Base-by-base conservation (phyloP, 1,139 yeast species). In the Meyerozyma guilliermondii region DNA sequence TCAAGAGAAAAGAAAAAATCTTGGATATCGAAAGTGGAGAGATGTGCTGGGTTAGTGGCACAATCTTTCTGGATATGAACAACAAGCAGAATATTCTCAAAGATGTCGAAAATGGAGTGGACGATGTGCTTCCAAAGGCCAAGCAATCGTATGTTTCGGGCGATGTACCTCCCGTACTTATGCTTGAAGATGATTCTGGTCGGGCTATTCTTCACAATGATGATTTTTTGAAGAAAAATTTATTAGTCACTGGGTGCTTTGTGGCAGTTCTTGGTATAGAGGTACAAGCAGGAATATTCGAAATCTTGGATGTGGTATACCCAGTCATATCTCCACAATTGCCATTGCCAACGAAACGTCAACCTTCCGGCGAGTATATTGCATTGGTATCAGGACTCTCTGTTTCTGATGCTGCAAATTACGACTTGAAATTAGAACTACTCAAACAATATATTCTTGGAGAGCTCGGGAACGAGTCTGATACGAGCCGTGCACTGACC, bases 111-210 rank as follows among this genome's bases (percentile, higher is more conserved):
- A 76, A 65, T 14, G 79, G 78, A 14, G 60, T 63, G 31, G 82
- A 78, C 51, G 83, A 78, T 38, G 73, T 74, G 27, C 60, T 78
- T 38, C 80, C 80, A 2, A 50, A 51, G 60, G 55, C 39, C 4
- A 62, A 60, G 2, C 46, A 43, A 5, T 55, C 60, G 11, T 73
- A 73, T 47, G 50, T 60, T n/a, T 60, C 53, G 13, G 42, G 40
- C 9, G 24, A 38, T 23, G 84, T 76, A 48, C 73, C 79, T 0
- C 77, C 73, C 1, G 68, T 81, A 17, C 87, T 87, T 18, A 79
- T 83, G 83, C 60, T 94, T 37, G 98, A 92, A 60, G 98, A 94
- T 62, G 98, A 91, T 56, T 82, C 92, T 41, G 98, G 99, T 5
- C 71, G 99, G 40, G 83, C 95, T 9, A 62, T 80, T 24, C 66